Evolutionary conservation across 345 rosid species (phyloP), one percentile per base, ranked within the genome.

Genomic region (Odontarrhena argentea): DNA sequence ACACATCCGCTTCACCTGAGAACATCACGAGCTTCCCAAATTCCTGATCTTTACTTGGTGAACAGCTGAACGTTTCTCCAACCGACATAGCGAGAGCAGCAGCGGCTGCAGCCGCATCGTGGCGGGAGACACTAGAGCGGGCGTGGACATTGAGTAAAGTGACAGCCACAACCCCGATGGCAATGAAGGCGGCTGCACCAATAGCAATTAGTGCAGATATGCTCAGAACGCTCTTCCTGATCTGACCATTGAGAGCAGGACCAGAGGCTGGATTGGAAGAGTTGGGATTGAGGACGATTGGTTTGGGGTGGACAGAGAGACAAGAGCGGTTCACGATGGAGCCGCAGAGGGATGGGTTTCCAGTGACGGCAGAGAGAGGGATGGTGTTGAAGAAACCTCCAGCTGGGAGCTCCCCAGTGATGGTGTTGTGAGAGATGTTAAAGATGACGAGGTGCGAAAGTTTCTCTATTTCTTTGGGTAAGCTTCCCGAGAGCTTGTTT

Each of bases 21-120:
- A 95, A 95, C 96, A 95, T 91, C 49, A 95, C 96, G 24, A 95
- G 92, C 73, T 95, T 95, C 63, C 97, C 97, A 61, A 87, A 91
- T 68, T 86, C 87, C 45, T 88, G 90, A 75, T 89, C 96, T 40
- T 85, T 83, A 36, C 81, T 65, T 9, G 97, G 88, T 1, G 99
- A 91, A 49, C 84, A 79, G 59, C 96, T 94, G 73, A 84, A 87
- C 26, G 91, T 93, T 46, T 91, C 97, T 2, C 85, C 96, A 69
- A 56, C 70, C 0, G 91, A 87, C 11, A 88, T 60, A 28, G 87
- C 59, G 9, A 79, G 83, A 7, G 87, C 83, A 12, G 77, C 81
- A 7, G 83, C 83, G 12, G 37, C 83, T 69, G 68, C 70, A 0
- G 83, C 84, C 5, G 82, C 81, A 30, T 84, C 79, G n/a, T 83